Conservation (phyloP, 345 rosid genomes). For the Lepidium africanum region DNA sequence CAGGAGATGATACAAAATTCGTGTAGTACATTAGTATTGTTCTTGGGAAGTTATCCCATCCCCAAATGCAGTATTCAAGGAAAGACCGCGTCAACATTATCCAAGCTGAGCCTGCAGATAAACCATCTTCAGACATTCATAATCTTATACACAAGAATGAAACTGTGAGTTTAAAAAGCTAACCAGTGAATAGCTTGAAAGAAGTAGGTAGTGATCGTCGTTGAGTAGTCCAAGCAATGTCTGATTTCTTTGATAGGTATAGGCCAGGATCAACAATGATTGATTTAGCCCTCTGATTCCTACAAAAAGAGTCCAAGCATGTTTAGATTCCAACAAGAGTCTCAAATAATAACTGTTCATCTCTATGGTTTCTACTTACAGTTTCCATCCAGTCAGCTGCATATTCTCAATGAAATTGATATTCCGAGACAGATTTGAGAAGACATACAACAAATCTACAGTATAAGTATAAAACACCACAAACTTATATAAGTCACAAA, state of each 20-base stretch:
- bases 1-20: conserved; percentile 83
- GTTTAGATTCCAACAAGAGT: not conserved
- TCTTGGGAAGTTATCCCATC: conserved; percentile 86
- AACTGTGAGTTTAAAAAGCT: conserved; percentile 2
- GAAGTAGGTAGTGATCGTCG: conserved; percentile 78
- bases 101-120: conserved; percentile 80
- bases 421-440: conserved; percentile 68
- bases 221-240: conserved; percentile 75
- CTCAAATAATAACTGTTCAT: not conserved
- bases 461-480: conserved; percentile 11
- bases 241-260: conserved; percentile 80
- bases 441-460: conserved; percentile 71
- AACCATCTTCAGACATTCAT: not conserved
- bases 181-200: conserved; percentile 86
- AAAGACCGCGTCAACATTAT: conserved; percentile 61
- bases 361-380: conserved; percentile 40
- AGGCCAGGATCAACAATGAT: conserved; percentile 90
- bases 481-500: not conserved
- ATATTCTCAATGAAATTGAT: conserved; percentile 79
- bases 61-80: conserved; percentile 80
- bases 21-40: conserved; percentile 79
- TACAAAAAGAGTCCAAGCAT: conserved; percentile 22
- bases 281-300: conserved; percentile 73
- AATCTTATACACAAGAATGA: not conserved
- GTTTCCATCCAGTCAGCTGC: conserved; percentile 82